These are phyloP conservation scores for Hortiboletus campestris DNA, from an alignment of 768 basidiomycete genomes.

Conservation along the genomic window DNA sequence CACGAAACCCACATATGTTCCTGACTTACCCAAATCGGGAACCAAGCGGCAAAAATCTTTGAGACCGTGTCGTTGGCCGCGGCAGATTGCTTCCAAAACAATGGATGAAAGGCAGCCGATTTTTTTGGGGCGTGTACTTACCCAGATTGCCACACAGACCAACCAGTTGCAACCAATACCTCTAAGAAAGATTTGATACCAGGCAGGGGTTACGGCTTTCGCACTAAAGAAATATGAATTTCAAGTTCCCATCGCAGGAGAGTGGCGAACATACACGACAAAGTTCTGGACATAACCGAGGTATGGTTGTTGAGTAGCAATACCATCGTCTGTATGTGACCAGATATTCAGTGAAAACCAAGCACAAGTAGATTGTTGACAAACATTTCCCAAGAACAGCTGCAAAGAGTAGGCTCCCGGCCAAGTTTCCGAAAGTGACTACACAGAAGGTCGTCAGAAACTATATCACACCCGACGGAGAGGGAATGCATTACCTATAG, in stretches of 20 bases:
- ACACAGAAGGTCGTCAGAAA: slow-evolving; percentile 3
- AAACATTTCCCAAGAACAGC: slow-evolving; percentile 64
- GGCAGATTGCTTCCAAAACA: slow-evolving; percentile 55
- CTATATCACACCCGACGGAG: background rate
- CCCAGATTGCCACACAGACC: slow-evolving; percentile 72
- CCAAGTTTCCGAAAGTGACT: slow-evolving; percentile 71
- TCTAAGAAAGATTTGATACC: slow-evolving; percentile 71
- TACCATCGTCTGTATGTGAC: slow-evolving; percentile 48
- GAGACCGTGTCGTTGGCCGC: slow-evolving; percentile 67
- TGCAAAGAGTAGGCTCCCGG: slow-evolving; percentile 68
- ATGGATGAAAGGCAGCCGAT: background rate
- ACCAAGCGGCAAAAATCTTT: slow-evolving; percentile 68
- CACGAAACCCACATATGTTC: background rate
- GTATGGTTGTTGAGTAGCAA: slow-evolving; percentile 61
- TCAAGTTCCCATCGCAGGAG: background rate
- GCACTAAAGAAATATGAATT: slow-evolving; percentile 36
- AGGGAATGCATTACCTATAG: slow-evolving; percentile 49
- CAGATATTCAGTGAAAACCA: background rate
- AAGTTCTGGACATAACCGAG: slow-evolving; percentile 48
- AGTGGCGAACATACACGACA: slow-evolving; percentile 49
- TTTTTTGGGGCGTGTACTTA: slow-evolving; percentile 31
- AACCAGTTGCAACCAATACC: slow-evolving; percentile 80
- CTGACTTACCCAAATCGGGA: slow-evolving; percentile 65
- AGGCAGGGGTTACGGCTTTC: slow-evolving; percentile 62
- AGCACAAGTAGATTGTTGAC: slow-evolving; percentile 17